Evolutionary conservation across 2,329 filamentous ascomycete species (phyloP), one percentile per base, ranked within the genome.

Genomic region (Zasmidium cellare): DNA sequence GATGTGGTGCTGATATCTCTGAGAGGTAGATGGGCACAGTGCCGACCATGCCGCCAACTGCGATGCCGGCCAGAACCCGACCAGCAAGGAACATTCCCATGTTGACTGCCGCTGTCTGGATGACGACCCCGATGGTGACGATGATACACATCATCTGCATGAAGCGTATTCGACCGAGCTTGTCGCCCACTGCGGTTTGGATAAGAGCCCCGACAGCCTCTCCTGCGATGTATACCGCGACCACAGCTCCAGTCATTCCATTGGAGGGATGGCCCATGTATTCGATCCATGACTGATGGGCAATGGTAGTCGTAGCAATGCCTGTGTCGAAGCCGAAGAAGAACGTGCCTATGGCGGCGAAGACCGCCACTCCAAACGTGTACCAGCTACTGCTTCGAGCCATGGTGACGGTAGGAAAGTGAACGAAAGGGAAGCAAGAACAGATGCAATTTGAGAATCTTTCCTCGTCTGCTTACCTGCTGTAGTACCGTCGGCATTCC

Each of bases 301-400:
- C 82, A 56, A 86, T 86, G 19, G 83, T 85, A 16, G 82, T 85
- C 12, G 83, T 86, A 3, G 82, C 82, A 55, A 85, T 85, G 24
- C 83, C 83, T 0, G 82, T 84, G 67, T 85, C 83, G 58, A 85
- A 84, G 2, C 82, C 83, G 68, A 83, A 85, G 55, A 85, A 75
- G 68, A 84, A 84, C 0, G 83, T 84, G 61, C 82, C 83, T 53
- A 85, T 82, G 19, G 81, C 82, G 38, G 82, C 82, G 68, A 84
- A 85, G 38, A 83, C 67, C 49, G 81, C 81, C 57, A 85, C 71
- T 5, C 79, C 77, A 25, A 83, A 70, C 2, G 80, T 78, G 66
- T 83, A 82, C 74, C 72, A 75, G 35, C 41, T 46, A 48, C 57
- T 23, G n/a, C 53, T 44, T 48, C 54, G 51, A 14, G 51, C 41